Evolutionary conservation across 2,329 filamentous ascomycete species (phyloP).

Genomic region (Penicillium sp.): DNA sequence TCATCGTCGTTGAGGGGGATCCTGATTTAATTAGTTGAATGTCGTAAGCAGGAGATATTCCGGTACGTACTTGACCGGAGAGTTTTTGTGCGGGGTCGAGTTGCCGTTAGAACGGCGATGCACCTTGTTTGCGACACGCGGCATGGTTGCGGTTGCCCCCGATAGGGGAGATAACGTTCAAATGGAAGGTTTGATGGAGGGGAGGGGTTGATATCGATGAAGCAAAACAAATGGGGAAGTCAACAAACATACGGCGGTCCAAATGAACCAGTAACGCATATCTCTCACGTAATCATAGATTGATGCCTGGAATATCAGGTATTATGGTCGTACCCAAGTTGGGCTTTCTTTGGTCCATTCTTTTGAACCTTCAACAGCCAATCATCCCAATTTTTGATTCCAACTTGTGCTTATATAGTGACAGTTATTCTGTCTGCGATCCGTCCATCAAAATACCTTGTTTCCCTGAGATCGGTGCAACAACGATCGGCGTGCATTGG

Average conservation of each 20-base stretch:
- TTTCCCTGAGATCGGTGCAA: background rate
- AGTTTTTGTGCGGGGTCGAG: conserved; percentile 52
- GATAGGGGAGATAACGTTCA: conserved; percentile 20
- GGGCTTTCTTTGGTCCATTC: background rate
- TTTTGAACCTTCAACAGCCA: background rate
- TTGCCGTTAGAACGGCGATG: conserved; percentile 48
- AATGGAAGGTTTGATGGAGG: conserved; percentile 12
- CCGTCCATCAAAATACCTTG: background rate
- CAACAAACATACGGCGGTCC: conserved; percentile 39
- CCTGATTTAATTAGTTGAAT: conserved; percentile 47
- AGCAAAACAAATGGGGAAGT: conserved; percentile 26
- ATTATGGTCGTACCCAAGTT: background rate
- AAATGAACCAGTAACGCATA: conserved; percentile 23
- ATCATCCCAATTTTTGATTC: background rate
- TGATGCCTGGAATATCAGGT: conserved; percentile 8
- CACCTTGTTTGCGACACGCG: conserved; percentile 53
- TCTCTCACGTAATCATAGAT: conserved; percentile 8
- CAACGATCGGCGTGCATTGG: conserved; percentile 15
- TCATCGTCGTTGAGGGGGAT: conserved; percentile 96
- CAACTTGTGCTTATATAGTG: background rate
- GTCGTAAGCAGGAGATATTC: background rate
- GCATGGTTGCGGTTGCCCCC: conserved; percentile 47
- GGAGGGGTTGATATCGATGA: conserved; percentile 18
- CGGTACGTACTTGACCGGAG: conserved; percentile 49
- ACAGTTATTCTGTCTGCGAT: background rate